A percentile compares a stretch with the other conserved stretches of the same genome.
Evolutionary conservation across 805 yeast species (phyloP).

Genomic region (Zygotorulaspora sp.): DNA sequence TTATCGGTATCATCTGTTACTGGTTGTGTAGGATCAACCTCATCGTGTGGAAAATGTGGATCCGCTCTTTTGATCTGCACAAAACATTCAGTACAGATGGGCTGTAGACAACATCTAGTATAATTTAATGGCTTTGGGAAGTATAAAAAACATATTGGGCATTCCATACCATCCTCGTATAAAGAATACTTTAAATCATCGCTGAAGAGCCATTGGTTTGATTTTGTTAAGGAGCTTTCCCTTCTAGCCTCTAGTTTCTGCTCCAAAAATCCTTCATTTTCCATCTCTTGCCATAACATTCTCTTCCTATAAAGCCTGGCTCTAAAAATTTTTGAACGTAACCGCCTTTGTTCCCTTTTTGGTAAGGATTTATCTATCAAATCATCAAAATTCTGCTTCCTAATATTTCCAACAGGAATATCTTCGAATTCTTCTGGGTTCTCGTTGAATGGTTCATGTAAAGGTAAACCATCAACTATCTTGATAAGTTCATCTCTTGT

Average conservation of each 20-base stretch:
- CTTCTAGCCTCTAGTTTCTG: constrained; percentile 34
- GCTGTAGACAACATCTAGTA: constrained; percentile 87
- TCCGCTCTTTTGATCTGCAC: constrained; percentile 86
- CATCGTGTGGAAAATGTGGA: constrained; percentile 91
- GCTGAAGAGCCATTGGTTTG: constrained; percentile 23
- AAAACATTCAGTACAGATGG: constrained; percentile 94
- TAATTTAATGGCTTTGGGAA: constrained; percentile 74
- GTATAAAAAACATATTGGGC: constrained; percentile 90
- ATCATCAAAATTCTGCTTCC: constrained; percentile 26
- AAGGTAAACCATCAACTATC: constrained; percentile 44
- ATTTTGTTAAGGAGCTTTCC: constrained; percentile 25
- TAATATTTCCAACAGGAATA: constrained; percentile 31
- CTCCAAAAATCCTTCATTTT: constrained; percentile 59
- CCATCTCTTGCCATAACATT: constrained; percentile 48
- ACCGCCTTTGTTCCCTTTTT: constrained; percentile 31
- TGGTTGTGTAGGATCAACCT: constrained; percentile 31
- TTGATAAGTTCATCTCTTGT: constrained; percentile 60
- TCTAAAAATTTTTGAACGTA: constrained; percentile 30
- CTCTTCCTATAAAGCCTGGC: constrained; percentile 39
- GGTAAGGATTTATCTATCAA: constrained; percentile 28
- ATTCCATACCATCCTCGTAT: constrained; percentile 69
- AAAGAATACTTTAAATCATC: constrained; percentile 49
- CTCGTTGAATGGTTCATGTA: constrained; percentile 51
- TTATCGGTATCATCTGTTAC: constrained; percentile 29
- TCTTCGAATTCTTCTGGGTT: constrained; percentile 36